These are phyloP conservation scores for Fraxinus angustifolia DNA, from an alignment of 305 asterid genomes.

Conservation along the genomic window DNA sequence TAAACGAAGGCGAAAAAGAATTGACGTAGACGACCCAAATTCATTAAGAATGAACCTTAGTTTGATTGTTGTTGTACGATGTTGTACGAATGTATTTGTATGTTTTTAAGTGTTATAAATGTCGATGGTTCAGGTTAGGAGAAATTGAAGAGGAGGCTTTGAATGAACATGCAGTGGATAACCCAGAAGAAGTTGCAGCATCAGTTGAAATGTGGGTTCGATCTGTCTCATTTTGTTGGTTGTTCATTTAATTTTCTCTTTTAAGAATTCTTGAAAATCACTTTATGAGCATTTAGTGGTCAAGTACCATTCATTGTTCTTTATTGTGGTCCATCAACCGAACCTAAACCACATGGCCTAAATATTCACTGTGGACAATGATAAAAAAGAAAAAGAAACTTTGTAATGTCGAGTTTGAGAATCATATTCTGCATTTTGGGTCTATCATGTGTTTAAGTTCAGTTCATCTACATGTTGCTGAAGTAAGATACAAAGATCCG, in stretches of 20 bases:
- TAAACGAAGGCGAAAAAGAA: not conserved
- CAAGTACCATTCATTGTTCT: not conserved
- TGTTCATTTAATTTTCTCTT: not conserved
- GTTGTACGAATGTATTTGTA: not conserved
- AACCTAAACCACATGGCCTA: not conserved
- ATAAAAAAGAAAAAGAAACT: not conserved
- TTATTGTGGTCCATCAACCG: slow-evolving; percentile 7
- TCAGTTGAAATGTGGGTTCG: slow-evolving; percentile 46
- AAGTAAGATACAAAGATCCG: not conserved
- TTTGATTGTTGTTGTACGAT: not conserved
- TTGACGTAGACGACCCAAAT: not conserved
- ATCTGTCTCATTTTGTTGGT: slow-evolving; percentile 4
- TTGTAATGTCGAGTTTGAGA: not conserved
- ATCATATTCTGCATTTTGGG: not conserved
- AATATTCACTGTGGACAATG: not conserved
- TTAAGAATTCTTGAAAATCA: not conserved
- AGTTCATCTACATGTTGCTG: not conserved
- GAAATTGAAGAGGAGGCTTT: slow-evolving; percentile 34
- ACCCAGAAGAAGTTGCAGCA: slow-evolving; percentile 47
- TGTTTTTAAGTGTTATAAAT: not conserved
- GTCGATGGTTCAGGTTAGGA: slow-evolving; percentile 32
- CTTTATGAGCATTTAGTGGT: slow-evolving; percentile 2
- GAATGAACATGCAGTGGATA: slow-evolving; percentile 43
- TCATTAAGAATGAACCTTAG: not conserved
- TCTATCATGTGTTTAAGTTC: not conserved